Percentiles rank a stretch among this genome's conserved stretches.
phyloP scores from a whole-genome alignment of 345 rosid genomes.

The Eucalyptus guilfoylei region DNA sequence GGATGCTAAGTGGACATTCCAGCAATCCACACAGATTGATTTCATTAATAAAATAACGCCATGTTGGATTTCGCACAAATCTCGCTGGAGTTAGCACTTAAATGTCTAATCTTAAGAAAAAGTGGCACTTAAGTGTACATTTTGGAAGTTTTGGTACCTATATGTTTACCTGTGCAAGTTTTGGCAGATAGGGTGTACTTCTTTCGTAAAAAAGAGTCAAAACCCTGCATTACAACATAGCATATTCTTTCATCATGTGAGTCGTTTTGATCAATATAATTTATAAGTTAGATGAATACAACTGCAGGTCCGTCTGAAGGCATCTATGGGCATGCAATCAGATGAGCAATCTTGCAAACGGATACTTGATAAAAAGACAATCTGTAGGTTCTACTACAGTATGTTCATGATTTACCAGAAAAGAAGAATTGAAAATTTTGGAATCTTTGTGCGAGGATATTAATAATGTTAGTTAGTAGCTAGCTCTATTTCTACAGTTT shows the following conservation, averaged over 20 bases:
- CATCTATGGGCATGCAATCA: neutral
- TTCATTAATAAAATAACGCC: too few species aligned
- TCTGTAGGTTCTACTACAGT: neutral
- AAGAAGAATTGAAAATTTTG: too few species aligned
- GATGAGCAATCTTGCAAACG: neutral
- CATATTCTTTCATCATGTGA: neutral
- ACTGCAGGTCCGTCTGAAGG: neutral
- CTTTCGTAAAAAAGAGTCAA: neutral
- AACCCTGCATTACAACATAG: neutral
- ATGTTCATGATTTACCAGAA: neutral
- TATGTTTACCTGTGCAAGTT: too few species aligned
- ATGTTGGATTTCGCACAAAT: too few species aligned
- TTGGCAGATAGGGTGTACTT: too few species aligned
- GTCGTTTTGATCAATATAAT: neutral
- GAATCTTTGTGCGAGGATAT: neutral
- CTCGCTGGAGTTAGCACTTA: too few species aligned
- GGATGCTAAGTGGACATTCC: too few species aligned
- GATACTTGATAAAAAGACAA: neutral
- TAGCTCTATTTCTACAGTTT: neutral
- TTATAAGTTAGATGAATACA: neutral
- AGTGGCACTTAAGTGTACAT: rapidly evolving
- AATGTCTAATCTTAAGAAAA: too few species aligned
- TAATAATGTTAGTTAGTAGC: neutral
- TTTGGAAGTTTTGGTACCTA: too few species aligned
- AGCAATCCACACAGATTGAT: too few species aligned